phyloP scores from a whole-genome alignment of 2,329 filamentous ascomycete species.

The Metarhizium humberi region DNA sequence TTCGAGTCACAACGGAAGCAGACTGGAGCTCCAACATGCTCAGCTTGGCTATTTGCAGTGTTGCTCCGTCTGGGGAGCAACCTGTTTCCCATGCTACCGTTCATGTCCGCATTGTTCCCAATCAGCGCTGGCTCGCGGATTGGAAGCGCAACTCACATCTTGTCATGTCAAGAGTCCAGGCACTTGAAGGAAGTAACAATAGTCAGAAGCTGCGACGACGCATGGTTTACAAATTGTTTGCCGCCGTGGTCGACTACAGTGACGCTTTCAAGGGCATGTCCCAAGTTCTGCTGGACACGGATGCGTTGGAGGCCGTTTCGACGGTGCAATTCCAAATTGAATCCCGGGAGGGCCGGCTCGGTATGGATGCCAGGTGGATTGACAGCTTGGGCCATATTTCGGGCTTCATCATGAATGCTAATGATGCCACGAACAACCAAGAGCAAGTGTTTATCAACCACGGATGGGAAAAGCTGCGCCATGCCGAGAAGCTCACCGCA shows the following conservation, averaged over 20 bases:
- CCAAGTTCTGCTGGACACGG: slow-evolving; percentile 2
- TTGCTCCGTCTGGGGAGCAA: slow-evolving; percentile 1
- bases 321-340: background rate
- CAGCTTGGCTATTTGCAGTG: slow-evolving; percentile 22
- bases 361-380: slow-evolving; percentile 30
- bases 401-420: slow-evolving; percentile 52
- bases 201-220: background rate
- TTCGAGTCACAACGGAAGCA: slow-evolving; percentile 22
- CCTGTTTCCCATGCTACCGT: background rate
- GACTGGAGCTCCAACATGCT: slow-evolving; percentile 36
- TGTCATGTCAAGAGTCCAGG: slow-evolving; percentile 52
- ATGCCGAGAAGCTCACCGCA: background rate
- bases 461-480: slow-evolving; percentile 29
- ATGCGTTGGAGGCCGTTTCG: background rate
- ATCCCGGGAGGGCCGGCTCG: background rate
- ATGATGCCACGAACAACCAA: slow-evolving; percentile 42
- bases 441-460: slow-evolving; percentile 51
- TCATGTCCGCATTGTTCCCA: background rate
- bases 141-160: slow-evolving; percentile 34
- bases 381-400: slow-evolving; percentile 51
- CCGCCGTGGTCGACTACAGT: slow-evolving; percentile 6
- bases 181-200: slow-evolving; percentile 28
- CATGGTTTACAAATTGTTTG: slow-evolving; percentile 9
- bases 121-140: slow-evolving; percentile 5
- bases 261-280: slow-evolving; percentile 5